A percentile compares a stretch with the other conserved stretches of the same genome.
These are phyloP conservation scores for Penicillium alfredii DNA, from an alignment of 495 filamentous ascomycete genomes.

Conservation along the genomic window DNA sequence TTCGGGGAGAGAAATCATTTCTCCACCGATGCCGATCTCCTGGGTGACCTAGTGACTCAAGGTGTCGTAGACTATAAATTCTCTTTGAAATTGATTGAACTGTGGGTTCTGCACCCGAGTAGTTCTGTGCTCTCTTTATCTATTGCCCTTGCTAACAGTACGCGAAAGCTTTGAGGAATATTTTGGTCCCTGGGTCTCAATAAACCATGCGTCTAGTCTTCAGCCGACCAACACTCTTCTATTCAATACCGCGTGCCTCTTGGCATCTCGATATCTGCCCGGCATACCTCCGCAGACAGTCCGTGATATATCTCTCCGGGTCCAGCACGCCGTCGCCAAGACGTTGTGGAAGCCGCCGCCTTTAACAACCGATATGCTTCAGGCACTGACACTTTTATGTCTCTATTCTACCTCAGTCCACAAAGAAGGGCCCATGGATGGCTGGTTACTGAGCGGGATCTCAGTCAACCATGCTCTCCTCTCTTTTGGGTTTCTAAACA, in stretches of 20 bases:
- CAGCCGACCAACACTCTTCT: slow-evolving; percentile 29
- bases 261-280: slow-evolving; percentile 38
- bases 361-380: slow-evolving; percentile 31
- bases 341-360: slow-evolving; percentile 31
- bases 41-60: slow-evolving; percentile 27
- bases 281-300: slow-evolving; percentile 26
- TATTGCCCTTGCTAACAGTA: slow-evolving; percentile 8
- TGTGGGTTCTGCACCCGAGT: slow-evolving; percentile 17
- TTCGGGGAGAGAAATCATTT: slow-evolving; percentile 26
- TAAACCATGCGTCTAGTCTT: slow-evolving; percentile 26
- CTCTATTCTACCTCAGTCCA: slow-evolving; percentile 33
- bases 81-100: slow-evolving; percentile 32
- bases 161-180: slow-evolving; percentile 33
- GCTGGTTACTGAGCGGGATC: slow-evolving; percentile 40
- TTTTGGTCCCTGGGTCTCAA: slow-evolving; percentile 34
- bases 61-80: slow-evolving; percentile 33
- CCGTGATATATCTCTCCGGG: slow-evolving; percentile 32
- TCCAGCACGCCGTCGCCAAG: slow-evolving; percentile 30
- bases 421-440: slow-evolving; percentile 34
- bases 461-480: slow-evolving; percentile 37
- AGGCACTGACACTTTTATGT: slow-evolving; percentile 34
- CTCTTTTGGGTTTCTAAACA: slow-evolving; percentile 30
- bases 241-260: slow-evolving; percentile 34
- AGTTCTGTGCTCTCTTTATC: neutral
- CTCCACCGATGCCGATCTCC: slow-evolving; percentile 18